These are phyloP conservation scores for Fusarium neocosmosporiellum DNA, from an alignment of 2,329 filamentous ascomycete species.

Conservation along the genomic window DNA sequence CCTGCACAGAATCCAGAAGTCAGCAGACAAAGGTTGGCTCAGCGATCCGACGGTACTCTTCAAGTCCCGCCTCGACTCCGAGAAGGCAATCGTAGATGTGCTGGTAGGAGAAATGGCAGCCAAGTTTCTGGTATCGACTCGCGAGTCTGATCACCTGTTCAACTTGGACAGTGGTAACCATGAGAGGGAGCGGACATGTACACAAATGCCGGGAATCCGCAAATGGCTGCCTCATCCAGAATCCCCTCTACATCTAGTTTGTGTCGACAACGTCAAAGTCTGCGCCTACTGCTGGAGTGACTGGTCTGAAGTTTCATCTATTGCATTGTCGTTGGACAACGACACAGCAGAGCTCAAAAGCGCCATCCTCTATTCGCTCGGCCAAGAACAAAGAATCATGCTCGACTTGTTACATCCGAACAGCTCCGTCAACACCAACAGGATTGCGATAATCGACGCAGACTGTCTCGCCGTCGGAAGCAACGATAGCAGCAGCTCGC, in stretches of 20 bases:
- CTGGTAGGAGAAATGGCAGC: constrained; percentile 40
- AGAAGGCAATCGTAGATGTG: constrained; percentile 41
- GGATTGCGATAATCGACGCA: constrained; percentile 23
- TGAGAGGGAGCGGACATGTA: constrained; percentile 23
- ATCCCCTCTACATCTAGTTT: constrained; percentile 42
- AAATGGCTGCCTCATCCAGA: constrained; percentile 38
- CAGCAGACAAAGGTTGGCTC: constrained; percentile 23
- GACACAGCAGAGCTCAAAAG: constrained; percentile 37
- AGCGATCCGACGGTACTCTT: constrained; percentile 22
- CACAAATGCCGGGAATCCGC: constrained; percentile 9
- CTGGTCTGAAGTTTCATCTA: constrained; percentile 38
- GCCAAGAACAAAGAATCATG: constrained; percentile 26
- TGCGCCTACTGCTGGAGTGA: constrained; percentile 45
- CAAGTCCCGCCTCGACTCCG: constrained; percentile 35
- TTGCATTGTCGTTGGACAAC: constrained; percentile 12
- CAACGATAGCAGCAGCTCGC: not conserved
- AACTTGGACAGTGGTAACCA: constrained; percentile 37
- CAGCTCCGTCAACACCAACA: not conserved
- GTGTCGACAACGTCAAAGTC: constrained; percentile 40
- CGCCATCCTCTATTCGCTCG: constrained; percentile 28
- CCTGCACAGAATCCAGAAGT: constrained; percentile 26
- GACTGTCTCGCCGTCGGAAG: not conserved
- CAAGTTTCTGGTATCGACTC: constrained; percentile 48
- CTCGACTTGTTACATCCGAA: constrained; percentile 15
- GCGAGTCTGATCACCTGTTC: constrained; percentile 46